Evolutionary conservation across 805 yeast species (phyloP), one percentile per base, ranked within the genome.

Genomic region (Dipodascus albidus): DNA sequence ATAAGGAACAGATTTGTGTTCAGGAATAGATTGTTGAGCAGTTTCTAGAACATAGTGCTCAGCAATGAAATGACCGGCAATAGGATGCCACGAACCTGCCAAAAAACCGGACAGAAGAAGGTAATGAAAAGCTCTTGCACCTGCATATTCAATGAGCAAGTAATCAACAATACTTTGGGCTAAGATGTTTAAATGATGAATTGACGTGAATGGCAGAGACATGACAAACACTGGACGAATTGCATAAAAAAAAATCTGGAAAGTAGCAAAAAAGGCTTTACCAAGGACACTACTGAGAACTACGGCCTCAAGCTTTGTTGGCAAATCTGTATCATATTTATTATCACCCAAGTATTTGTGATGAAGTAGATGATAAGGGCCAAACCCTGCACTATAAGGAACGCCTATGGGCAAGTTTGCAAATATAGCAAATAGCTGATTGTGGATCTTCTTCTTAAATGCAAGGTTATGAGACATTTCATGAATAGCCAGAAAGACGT

Each of bases 61-160:
- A n/a, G 96, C 91, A 58, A 89, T 87, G 69, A 89, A 89, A 70
- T 89, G 97, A 20, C 96, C 97, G 0, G 96, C 95, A 56, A 88
- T 82, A 23, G 97, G 97, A 64, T 89, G 97, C 64, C 87, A 73
- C 0, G 95, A 86, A 1, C 97, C 97, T 0, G 96, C 96, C 52
- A 89, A 71, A 64, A 89, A 87, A 0, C 95, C 82, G 42, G 90
- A 82, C 66, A 84, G 70, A 23, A 89, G 64, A 58, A 89, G 78
- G 66, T 89, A 89, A 47, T 70, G 64, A 47, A 85, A 66, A 0
- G 93, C 68, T 55, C 80, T 78, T 70, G 73, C 64, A 0, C 95
- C 91, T 79, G 86, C 82, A 57, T 58, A 64, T 27, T 66, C 70
- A 20, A 87, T 79, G 55, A 89, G 70, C 21, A 81, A 52, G 51